These are phyloP conservation scores for Cytospora leucostoma DNA, from an alignment of 2,329 filamentous ascomycete species.

Conservation along the genomic window DNA sequence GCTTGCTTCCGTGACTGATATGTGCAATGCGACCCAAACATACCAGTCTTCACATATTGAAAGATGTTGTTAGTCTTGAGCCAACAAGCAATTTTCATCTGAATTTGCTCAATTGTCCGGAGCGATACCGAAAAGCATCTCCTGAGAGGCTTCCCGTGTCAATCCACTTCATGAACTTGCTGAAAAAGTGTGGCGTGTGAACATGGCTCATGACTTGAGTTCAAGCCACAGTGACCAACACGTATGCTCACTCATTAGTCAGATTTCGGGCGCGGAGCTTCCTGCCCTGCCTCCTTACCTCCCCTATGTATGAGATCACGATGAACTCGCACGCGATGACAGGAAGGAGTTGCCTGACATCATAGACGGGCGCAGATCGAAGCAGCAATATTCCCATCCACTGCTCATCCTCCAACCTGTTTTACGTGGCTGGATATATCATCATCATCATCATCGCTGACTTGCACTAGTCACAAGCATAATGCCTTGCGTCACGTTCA, in stretches of 20 bases:
- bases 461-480: slow-evolving; percentile 7
- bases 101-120: too few relatives aligned
- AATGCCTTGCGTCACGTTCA: slow-evolving; percentile 15
- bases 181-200: slow-evolving; percentile 9
- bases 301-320: background rate
- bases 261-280: background rate
- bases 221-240: slow-evolving; percentile 4
- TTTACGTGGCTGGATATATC: slow-evolving; percentile 5
- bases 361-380: slow-evolving; percentile 9
- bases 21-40: too few relatives aligned
- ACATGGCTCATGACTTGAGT: background rate
- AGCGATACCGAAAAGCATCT: slow-evolving; percentile 2
- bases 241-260: background rate
- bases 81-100: too few relatives aligned
- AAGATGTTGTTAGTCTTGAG: too few relatives aligned
- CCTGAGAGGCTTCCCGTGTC: slow-evolving; percentile 2
- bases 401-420: slow-evolving; percentile 3
- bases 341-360: background rate
- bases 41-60: too few relatives aligned
- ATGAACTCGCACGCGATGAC: background rate
- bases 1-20: too few relatives aligned
- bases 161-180: slow-evolving; percentile 10
- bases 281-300: too few relatives aligned
- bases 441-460: background rate
- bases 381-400: slow-evolving; percentile 6